Conservation (phyloP, 2,329 filamentous ascomycete species). For the Meredithiella fracta region DNA sequence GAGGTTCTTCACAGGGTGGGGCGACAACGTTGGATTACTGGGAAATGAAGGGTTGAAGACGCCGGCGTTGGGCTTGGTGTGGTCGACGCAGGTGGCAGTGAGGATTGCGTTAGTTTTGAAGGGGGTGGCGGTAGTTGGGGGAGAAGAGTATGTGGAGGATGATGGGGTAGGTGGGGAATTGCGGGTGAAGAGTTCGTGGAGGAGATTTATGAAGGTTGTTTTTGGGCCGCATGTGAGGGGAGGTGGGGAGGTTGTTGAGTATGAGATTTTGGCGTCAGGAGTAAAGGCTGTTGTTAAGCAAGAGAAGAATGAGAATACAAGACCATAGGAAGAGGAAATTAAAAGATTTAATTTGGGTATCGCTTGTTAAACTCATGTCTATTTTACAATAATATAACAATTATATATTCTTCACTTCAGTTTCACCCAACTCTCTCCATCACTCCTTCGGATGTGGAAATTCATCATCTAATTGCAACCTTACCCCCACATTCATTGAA, state of each 20-base stretch:
- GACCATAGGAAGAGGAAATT: not conserved
- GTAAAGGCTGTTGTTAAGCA: conserved; percentile 23
- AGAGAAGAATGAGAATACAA: not conserved
- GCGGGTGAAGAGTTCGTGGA: conserved; percentile 42
- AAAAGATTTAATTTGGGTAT: not conserved
- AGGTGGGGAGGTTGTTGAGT: conserved; percentile 45
- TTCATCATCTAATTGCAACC: conserved; percentile 80
- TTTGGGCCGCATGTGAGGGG: conserved; percentile 60
- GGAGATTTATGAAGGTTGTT: conserved; percentile 71
- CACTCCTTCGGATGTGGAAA: conserved; percentile 50
- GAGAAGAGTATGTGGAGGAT: conserved; percentile 27
- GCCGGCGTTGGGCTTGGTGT: conserved; percentile 72
- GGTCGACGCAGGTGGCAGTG: conserved; percentile 75
- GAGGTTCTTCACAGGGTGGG: conserved; percentile 91
- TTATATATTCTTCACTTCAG: not conserved
- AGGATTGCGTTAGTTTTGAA: conserved; percentile 68
- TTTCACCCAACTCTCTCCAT: not conserved
- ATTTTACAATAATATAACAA: conserved; percentile 2
- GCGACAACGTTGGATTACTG: conserved; percentile 42
- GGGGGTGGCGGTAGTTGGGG: conserved; percentile 27
- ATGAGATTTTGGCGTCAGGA: conserved; percentile 58
- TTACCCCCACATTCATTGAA: conserved; percentile 96
- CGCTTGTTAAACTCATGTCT: conserved; percentile 2
- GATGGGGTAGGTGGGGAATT: conserved; percentile 21
- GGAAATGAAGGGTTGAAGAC: conserved; percentile 45